These are phyloP conservation scores for Candida awuae DNA, from an alignment of 805 yeast species.

Conservation along the genomic window DNA sequence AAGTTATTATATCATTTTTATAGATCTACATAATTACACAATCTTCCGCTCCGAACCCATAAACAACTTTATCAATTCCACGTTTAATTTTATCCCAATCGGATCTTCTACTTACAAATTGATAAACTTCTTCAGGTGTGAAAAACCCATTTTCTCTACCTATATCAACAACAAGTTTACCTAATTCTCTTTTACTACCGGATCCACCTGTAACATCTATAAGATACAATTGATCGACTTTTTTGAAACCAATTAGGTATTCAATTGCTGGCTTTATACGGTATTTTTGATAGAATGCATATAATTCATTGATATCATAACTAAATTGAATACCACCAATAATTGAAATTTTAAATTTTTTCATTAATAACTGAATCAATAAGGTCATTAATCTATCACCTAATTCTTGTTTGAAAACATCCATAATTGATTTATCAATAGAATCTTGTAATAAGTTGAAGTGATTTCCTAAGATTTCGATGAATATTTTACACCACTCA, in stretches of 20 bases:
- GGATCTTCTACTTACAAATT: slow-evolving; percentile 75
- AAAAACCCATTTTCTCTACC: slow-evolving; percentile 83
- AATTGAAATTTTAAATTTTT: slow-evolving; percentile 58
- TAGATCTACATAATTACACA: slow-evolving; percentile 45
- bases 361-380: slow-evolving; percentile 69
- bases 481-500: slow-evolving; percentile 55
- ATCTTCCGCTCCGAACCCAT: slow-evolving; percentile 78
- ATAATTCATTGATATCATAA: slow-evolving; percentile 71
- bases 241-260: slow-evolving; percentile 70
- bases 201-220: slow-evolving; percentile 37
- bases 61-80: slow-evolving; percentile 90
- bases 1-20: background rate
- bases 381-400: slow-evolving; percentile 78
- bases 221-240: slow-evolving; percentile 76
- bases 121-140: slow-evolving; percentile 89
- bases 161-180: slow-evolving; percentile 73
- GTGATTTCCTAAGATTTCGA: slow-evolving; percentile 59
- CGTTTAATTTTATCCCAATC: slow-evolving; percentile 76
- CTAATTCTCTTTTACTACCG: slow-evolving; percentile 50
- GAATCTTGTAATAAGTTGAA: slow-evolving; percentile 67
- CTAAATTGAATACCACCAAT: slow-evolving; percentile 79
- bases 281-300: slow-evolving; percentile 58
- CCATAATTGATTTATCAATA: slow-evolving; percentile 81
- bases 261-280: slow-evolving; percentile 65
- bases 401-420: slow-evolving; percentile 89